Conservation (phyloP, 75 land plant genomes). For the Pinus tabuliformis region DNA sequence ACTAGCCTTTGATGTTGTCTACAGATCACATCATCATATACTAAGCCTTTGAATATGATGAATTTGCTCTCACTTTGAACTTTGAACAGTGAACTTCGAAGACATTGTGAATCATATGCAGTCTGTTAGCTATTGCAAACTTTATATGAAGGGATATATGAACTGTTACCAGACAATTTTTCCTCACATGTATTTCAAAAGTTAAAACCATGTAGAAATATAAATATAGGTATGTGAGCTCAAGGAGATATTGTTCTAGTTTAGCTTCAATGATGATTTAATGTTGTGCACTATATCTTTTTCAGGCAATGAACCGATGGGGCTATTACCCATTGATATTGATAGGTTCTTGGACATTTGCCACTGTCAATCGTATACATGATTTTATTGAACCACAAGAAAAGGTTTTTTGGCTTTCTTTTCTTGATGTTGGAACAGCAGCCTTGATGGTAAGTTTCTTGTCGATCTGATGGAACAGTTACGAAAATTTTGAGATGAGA, state of each 20-base stretch:
- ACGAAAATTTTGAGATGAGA: background rate
- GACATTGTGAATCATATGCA: too few relatives aligned
- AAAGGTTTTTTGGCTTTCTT: constrained; percentile 82
- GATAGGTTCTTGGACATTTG: constrained; percentile 95
- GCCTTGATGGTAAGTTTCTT: constrained; percentile 75
- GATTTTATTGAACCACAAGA: constrained; percentile 75
- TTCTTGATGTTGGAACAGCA: constrained; percentile 85
- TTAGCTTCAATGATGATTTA: background rate
- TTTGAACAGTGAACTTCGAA: background rate
- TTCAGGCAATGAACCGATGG: constrained; percentile 80
- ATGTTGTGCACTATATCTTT: background rate
- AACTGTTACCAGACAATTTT: background rate
- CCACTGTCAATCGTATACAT: constrained; percentile 89
- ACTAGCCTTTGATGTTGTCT: background rate
- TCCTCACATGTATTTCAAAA: background rate
- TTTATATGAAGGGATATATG: background rate
- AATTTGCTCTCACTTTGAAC: background rate
- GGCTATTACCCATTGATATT: constrained; percentile 95
- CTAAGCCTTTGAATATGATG: too few relatives aligned
- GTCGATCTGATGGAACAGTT: background rate
- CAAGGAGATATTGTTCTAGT: background rate
- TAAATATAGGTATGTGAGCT: background rate
- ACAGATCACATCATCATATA: background rate
- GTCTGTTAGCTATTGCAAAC: background rate
- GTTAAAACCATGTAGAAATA: background rate